phyloP scores from a whole-genome alignment of 805 yeast genomes.

The Pichia kluyveri region DNA sequence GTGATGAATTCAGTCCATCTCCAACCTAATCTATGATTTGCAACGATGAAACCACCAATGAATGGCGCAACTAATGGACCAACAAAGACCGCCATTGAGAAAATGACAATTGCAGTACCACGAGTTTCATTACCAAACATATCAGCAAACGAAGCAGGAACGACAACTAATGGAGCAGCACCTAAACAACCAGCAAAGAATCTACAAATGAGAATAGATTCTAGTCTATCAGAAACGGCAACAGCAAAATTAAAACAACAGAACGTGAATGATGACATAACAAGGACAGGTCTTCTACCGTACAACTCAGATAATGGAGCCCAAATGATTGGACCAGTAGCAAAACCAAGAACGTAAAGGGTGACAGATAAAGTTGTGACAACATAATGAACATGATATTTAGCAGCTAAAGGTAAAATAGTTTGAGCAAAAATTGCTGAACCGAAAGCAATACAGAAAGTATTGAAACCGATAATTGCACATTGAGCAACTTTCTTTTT shows the following conservation, averaged over 20 bases:
- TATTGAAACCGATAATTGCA: conserved; percentile 35
- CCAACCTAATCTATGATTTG: conserved; percentile 57
- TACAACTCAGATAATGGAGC: conserved; percentile 79
- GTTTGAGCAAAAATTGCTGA: conserved; percentile 74
- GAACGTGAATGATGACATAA: conserved; percentile 49
- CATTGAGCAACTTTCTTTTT: conserved; percentile 37
- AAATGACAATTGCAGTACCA: conserved; percentile 68
- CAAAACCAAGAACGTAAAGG: conserved; percentile 85
- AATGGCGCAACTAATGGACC: conserved; percentile 85
- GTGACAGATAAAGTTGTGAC: conserved; percentile 74
- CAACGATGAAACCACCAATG: conserved; percentile 59
- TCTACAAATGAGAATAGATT: conserved; percentile 67
- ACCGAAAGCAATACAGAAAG: conserved; percentile 56
- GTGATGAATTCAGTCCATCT: conserved; percentile 72
- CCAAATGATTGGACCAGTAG: conserved; percentile 86
- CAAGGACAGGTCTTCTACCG: conserved; percentile 58
- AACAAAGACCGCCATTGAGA: conserved; percentile 62
- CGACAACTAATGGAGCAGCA: conserved; percentile 78
- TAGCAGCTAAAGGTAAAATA: conserved; percentile 32
- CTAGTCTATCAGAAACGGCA: conserved; percentile 72
- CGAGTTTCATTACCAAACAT: conserved; percentile 56
- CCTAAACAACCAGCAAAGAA: conserved; percentile 77
- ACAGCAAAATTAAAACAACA: conserved; percentile 58
- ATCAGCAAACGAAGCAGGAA: conserved; percentile 83
- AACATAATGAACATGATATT: conserved; percentile 52